Evolutionary conservation across 1,139 yeast genomes (phyloP).

Genomic region (Taphrina wiesneri): DNA sequence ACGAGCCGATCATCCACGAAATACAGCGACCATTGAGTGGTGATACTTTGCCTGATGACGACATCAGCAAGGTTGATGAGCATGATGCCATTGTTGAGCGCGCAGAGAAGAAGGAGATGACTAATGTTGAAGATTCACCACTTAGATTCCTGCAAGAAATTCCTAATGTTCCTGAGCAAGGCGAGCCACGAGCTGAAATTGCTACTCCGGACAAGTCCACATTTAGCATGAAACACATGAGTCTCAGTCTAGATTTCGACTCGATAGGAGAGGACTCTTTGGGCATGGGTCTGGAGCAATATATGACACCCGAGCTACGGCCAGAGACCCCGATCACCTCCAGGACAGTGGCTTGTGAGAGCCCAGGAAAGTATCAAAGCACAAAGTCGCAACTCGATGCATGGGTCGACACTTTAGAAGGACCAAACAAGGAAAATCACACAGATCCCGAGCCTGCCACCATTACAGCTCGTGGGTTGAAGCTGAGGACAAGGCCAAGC

Average conservation of each 20-base stretch:
- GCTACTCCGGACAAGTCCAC: neutral
- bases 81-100: neutral
- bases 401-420: slow-evolving; percentile 5
- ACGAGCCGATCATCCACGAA: slow-evolving; percentile 15
- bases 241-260: slow-evolving; percentile 4
- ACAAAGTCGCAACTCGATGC: slow-evolving; percentile 7
- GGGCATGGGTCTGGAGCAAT: slow-evolving; percentile 23
- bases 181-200: neutral
- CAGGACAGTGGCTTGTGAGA: slow-evolving; percentile 16
- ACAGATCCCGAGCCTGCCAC: slow-evolving; percentile 20
- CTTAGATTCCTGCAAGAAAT: slow-evolving; percentile 7
- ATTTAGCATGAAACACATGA: slow-evolving; percentile 6
- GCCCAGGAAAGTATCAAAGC: slow-evolving; percentile 3
- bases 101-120: neutral
- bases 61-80: too few species aligned
- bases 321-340: slow-evolving; percentile 33
- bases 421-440: neutral
- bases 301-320: slow-evolving; percentile 30
- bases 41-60: too few species aligned
- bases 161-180: neutral
- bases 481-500: slow-evolving; percentile 23
- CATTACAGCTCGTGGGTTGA: slow-evolving; percentile 28
- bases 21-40: neutral
- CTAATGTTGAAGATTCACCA: neutral
- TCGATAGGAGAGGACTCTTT: neutral